Conservation (phyloP, 805 yeast species). For the Yarrowia bubula region DNA sequence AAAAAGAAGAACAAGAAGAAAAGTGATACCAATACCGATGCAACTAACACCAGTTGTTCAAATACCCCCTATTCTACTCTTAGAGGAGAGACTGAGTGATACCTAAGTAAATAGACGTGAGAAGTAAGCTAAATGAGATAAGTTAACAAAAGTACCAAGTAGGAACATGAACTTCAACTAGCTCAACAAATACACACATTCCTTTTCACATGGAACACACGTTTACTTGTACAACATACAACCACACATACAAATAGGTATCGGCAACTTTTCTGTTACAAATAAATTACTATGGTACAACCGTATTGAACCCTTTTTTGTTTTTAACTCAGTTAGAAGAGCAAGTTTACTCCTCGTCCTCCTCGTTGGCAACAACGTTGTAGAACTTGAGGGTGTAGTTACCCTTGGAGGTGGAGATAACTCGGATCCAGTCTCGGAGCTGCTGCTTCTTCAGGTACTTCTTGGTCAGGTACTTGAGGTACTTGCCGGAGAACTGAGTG, state of each 20-base stretch:
- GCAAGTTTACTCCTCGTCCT: slow-evolving; percentile 26
- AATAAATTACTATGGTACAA: slow-evolving; percentile 27
- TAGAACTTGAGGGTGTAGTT: slow-evolving; percentile 51
- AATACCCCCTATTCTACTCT: background rate
- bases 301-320: slow-evolving; percentile 23
- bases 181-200: background rate
- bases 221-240: no score
- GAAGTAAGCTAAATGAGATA: no score
- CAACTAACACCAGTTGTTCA: no score
- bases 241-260: background rate
- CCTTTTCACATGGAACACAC: no score
- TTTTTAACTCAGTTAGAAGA: slow-evolving; percentile 1
- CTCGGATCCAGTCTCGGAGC: slow-evolving; percentile 62
- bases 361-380: slow-evolving; percentile 27
- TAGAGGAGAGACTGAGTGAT: no score
- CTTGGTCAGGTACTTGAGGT: slow-evolving; percentile 99
- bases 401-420: slow-evolving; percentile 89
- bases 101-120: no score
- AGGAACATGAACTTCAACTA: background rate
- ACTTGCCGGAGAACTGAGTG: slow-evolving; percentile 99
- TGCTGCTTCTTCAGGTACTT: slow-evolving; percentile 89
- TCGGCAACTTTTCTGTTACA: slow-evolving; percentile 22
- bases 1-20: background rate
- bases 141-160: no score
- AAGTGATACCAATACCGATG: background rate